phyloP scores from a whole-genome alignment of 2,329 filamentous ascomycete genomes.

The Botrytis medusae region DNA sequence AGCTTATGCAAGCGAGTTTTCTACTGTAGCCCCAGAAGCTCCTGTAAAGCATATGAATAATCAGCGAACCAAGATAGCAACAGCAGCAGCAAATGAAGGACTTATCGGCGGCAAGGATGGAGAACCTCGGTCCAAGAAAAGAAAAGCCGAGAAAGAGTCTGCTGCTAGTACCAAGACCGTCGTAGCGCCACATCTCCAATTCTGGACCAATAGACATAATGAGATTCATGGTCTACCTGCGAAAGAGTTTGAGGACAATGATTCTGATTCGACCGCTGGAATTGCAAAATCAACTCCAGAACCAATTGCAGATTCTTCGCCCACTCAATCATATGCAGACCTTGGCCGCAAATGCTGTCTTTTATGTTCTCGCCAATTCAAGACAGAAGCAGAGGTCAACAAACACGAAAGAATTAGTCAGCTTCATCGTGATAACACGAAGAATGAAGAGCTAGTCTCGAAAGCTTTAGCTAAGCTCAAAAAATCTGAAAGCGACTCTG shows the following conservation, averaged over 20 bases:
- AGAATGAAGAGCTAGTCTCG: conserved; percentile 48
- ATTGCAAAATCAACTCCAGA: conserved; percentile 25
- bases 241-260: conserved; percentile 43
- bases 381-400: conserved; percentile 53
- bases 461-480: conserved; percentile 43
- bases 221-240: conserved; percentile 58
- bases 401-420: conserved; percentile 60
- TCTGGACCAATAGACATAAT: conserved; percentile 69
- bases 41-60: conserved; percentile 33
- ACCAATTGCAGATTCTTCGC: conserved; percentile 38
- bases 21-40: conserved; percentile 51
- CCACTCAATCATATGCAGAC: conserved; percentile 60
- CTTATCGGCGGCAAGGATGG: conserved; percentile 37
- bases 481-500: conserved; percentile 32
- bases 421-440: conserved; percentile 55
- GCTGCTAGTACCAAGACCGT: conserved; percentile 41
- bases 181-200: conserved; percentile 65
- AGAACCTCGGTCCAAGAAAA: conserved; percentile 50
- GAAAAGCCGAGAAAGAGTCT: conserved; percentile 53
- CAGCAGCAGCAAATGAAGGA: conserved; percentile 42
- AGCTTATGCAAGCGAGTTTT: conserved; percentile 66
- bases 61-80: conserved; percentile 41
- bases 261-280: conserved; percentile 26
- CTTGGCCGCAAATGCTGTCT: conserved; percentile 58
- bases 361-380: conserved; percentile 60